Evolutionary conservation across 371 early-diverging fungal genomes (phyloP).

Genomic region (Apophysomyces elegans): DNA sequence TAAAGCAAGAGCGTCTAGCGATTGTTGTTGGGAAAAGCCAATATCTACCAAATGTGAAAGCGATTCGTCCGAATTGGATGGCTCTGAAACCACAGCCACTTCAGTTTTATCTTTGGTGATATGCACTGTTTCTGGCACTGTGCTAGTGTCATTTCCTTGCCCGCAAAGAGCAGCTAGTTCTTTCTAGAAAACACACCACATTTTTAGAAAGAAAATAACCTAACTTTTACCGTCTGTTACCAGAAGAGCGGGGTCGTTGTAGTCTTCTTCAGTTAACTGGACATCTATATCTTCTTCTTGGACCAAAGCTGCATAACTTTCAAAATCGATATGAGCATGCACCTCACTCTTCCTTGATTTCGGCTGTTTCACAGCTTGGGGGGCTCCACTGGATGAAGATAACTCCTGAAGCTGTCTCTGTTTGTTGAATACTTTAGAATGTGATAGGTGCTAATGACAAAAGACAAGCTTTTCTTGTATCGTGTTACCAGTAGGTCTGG

Average conservation of each 20-base stretch:
- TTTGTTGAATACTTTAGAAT: background rate
- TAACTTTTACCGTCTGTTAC: slow-evolving; percentile 24
- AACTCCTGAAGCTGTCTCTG: slow-evolving; percentile 50
- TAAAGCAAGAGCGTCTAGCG: slow-evolving; percentile 27
- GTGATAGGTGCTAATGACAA: background rate
- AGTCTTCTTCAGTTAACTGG: slow-evolving; percentile 43
- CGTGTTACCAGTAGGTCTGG: slow-evolving; percentile 51
- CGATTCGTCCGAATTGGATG: background rate
- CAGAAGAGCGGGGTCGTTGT: slow-evolving; percentile 44
- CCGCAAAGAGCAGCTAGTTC: background rate
- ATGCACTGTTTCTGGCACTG: background rate
- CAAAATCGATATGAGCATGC: slow-evolving; percentile 32
- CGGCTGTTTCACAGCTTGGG: background rate
- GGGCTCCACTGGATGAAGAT: slow-evolving; percentile 19
- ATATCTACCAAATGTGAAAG: slow-evolving; percentile 28
- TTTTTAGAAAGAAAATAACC: background rate
- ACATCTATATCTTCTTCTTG: slow-evolving; percentile 44
- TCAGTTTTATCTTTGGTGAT: background rate
- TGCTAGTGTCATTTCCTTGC: background rate
- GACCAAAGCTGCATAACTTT: slow-evolving; percentile 42
- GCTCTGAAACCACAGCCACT: background rate
- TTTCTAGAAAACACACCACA: background rate
- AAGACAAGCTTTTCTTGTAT: background rate
- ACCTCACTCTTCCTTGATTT: slow-evolving; percentile 13
- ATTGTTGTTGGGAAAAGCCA: slow-evolving; percentile 40